Conservation (phyloP, 2,329 filamentous ascomycete species). For the Penicillium sclerotigenum region DNA sequence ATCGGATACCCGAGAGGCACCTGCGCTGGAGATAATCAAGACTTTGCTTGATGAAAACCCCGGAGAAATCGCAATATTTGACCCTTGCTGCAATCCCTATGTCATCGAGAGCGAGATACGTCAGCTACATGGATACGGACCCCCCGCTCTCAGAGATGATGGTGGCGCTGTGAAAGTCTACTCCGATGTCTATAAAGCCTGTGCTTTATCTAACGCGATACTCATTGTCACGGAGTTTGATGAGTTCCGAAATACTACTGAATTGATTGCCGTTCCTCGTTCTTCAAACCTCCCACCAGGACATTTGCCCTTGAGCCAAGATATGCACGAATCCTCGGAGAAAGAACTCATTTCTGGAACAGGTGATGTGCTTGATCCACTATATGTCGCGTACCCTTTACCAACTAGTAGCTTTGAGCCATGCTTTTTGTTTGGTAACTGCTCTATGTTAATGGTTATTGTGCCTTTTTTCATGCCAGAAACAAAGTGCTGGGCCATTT, state of each 20-base stretch:
- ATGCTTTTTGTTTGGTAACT: no score
- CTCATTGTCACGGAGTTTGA: conserved; percentile 19
- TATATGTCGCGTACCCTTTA: no score
- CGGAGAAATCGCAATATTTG: conserved; percentile 16
- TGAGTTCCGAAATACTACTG: conserved; percentile 13
- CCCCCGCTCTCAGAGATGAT: conserved; percentile 16
- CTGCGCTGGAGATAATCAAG: conserved; percentile 43
- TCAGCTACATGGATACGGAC: conserved; percentile 7
- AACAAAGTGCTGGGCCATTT: no score
- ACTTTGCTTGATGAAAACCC: conserved; percentile 15
- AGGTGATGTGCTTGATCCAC: background rate
- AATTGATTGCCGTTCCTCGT: background rate
- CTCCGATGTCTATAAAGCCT: conserved; percentile 14
- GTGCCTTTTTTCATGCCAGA: no score
- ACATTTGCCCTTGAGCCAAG: background rate
- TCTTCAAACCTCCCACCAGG: background rate
- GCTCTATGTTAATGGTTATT: no score
- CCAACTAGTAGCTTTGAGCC: no score
- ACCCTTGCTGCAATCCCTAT: conserved; percentile 14
- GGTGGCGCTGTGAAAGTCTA: conserved; percentile 17
- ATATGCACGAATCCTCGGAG: background rate
- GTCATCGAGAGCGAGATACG: conserved; percentile 11
- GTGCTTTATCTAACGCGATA: conserved; percentile 14
- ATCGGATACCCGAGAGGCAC: conserved; percentile 67
- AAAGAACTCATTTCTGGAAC: background rate